Base-by-base conservation (phyloP, 2,329 filamentous ascomycete species). In the Trichocomaceae sp. region DNA sequence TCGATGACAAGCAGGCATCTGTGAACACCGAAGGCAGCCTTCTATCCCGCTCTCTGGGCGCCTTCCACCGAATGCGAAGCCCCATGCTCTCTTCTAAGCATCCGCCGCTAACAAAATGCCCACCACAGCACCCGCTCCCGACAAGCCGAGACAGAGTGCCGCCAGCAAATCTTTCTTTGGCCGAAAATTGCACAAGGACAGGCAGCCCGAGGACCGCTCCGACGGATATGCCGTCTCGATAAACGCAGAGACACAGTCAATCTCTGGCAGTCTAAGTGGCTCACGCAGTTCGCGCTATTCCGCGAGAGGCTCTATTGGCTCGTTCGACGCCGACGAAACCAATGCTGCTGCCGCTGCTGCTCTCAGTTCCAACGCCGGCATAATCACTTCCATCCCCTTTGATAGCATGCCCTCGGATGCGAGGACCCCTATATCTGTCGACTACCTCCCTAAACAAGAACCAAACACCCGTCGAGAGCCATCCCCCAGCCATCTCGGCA, bases 371-470 rank as follows among this genome's bases (percentile, higher is more conserved):
- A 85, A 83, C 67, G 86, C 90, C 33, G 90, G 90, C 56, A 83
- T 92, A 56, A 89, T 96, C 66, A 90, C 90, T 33, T 86, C 88
- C 26, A 91, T 96, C 60, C 89, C 91, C 31, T 95, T 95, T 75
- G 88, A 95, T 63, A 83, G 77, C 64, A 78, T 86, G 29, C 69
- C 79, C 50, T 69, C 80, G 53, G 86, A 88, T 68, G 80, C 80
- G 48, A 83, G 83, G 66, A 86, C 84, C 22, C 86, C 89, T 5
- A 80, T 89, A 56, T 75, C 86, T 39, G 78, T 88, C 65, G 87
- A 95, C 46, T 88, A 87, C 66, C 76, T 89, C 44, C 84, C 86
- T 49, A 82, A 83, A 66, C 73, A 79, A 55, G 85, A 88, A 59
- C 77, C 82, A 20, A 66, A 71, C 23, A 72, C 77, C 54, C 81